These are phyloP conservation scores for Tausonia pullulans DNA, from an alignment of 1,284 basidiomycete genomes.

Conservation along the genomic window DNA sequence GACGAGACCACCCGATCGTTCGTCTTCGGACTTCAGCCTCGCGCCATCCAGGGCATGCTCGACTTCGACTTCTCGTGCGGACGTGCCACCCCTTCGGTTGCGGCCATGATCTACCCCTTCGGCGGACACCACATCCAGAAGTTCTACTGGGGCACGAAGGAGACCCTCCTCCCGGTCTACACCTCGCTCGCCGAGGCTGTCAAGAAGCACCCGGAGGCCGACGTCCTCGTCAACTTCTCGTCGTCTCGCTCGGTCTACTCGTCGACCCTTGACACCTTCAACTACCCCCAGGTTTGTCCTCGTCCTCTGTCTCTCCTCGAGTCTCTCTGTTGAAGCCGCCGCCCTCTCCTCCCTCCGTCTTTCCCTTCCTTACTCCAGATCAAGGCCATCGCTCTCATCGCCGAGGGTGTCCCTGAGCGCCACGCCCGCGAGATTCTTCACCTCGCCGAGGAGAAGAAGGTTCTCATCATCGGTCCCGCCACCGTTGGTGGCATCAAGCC, in stretches of 20 bases:
- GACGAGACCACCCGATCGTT: conserved; percentile 87
- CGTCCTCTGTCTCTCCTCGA: not conserved
- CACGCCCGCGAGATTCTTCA: conserved; percentile 94
- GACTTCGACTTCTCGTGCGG: conserved; percentile 99
- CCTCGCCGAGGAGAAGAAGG: conserved; percentile 71
- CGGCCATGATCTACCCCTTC: conserved; percentile 99
- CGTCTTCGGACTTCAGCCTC: conserved; percentile 96
- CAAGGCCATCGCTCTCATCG: conserved; percentile 85
- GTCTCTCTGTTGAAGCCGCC: not conserved
- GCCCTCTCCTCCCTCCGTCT: not conserved
- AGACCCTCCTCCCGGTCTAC: conserved; percentile 96
- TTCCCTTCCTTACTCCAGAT: conserved; percentile 33
- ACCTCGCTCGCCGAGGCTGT: conserved; percentile 85
- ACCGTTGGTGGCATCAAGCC: conserved; percentile 99
- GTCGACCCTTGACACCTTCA: conserved; percentile 82
- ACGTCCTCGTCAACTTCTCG: conserved; percentile 98
- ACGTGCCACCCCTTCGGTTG: conserved; percentile 81
- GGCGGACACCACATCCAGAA: conserved; percentile 99
- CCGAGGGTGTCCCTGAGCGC: conserved; percentile 96
- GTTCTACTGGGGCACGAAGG: conserved; percentile 99
- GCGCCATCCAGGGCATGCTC: conserved; percentile 99
- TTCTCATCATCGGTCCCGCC: conserved; percentile 94
- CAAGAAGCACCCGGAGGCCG: conserved; percentile 90
- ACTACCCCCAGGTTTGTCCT: conserved; percentile 45
- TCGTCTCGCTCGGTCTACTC: conserved; percentile 89